phyloP scores from a whole-genome alignment of 306 rosid genomes.

The Coriaria nepalensis region DNA sequence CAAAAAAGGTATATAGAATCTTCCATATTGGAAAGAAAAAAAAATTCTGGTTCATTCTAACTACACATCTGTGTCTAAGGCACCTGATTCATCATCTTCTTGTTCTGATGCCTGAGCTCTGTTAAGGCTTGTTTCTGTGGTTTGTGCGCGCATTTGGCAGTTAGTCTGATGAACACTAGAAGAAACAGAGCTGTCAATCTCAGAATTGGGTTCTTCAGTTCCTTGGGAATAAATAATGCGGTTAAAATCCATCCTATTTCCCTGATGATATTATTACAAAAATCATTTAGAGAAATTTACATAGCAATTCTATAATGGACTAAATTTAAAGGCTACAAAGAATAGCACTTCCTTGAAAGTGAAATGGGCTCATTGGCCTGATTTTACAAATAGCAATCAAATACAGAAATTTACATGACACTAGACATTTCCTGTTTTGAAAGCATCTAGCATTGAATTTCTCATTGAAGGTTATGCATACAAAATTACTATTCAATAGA shows the following conservation, averaged over 20 bases:
- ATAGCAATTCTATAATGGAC: not conserved
- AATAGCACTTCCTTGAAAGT: no score
- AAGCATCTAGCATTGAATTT: no score
- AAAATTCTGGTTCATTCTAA: not conserved
- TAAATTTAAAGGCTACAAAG: no score
- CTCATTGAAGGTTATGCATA: no score
- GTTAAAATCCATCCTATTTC: constrained; percentile 33
- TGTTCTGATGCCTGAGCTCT: constrained; percentile 53
- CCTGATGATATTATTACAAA: constrained; percentile 38
- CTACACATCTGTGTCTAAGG: constrained; percentile 5
- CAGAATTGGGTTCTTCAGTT: constrained; percentile 25
- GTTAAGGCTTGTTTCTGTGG: constrained; percentile 45
- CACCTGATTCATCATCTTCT: constrained; percentile 82
- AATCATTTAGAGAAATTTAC: not conserved
- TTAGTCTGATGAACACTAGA: constrained; percentile 32
- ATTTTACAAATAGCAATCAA: no score
- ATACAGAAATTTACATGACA: no score
- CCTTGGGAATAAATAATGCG: constrained; percentile 21
- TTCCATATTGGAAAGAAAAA: constrained; percentile 5
- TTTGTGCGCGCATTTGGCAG: constrained; percentile 40
- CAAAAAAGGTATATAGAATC: not conserved
- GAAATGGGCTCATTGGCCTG: no score
- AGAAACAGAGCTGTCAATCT: constrained; percentile 38
- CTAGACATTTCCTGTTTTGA: no score
- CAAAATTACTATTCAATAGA: not conserved